Percentiles rank a stretch among this genome's conserved stretches.
These are phyloP conservation scores for Capsella rubella DNA, from an alignment of 441 rosid species.

Conservation along the genomic window DNA sequence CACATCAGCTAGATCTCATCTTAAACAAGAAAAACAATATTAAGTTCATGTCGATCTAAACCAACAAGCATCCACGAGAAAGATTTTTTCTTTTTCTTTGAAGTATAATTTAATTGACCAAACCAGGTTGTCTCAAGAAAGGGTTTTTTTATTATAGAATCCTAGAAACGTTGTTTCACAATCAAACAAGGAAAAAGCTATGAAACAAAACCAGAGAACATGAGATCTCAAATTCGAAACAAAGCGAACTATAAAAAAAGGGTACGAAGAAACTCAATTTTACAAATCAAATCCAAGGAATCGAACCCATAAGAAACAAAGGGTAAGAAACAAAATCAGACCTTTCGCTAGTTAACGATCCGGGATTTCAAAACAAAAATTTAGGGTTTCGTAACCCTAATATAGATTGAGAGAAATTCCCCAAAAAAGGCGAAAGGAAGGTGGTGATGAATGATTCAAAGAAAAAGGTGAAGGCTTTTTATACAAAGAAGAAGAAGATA, in stretches of 20 bases:
- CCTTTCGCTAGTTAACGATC: constrained; percentile 28
- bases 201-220: constrained; percentile 1
- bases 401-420: neutral
- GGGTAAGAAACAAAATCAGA: constrained; percentile 14
- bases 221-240: constrained; percentile 28
- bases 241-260: neutral
- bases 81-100: too few species aligned
- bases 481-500: constrained; percentile 5
- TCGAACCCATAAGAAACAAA: neutral
- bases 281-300: neutral
- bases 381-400: constrained; percentile 31
- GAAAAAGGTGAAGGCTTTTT: neutral
- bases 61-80: neutral
- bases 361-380: neutral
- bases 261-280: constrained; percentile 6
- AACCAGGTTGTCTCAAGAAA: neutral
- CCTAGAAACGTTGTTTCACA: neutral
- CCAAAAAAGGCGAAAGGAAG: constrained; percentile 4
- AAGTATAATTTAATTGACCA: neutral
- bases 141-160: neutral
- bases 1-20: constrained; percentile 6
- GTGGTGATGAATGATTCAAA: neutral
- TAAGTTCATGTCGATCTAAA: constrained; percentile 11
- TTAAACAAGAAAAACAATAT: neutral
- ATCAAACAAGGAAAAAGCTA: constrained; percentile 13